Evolutionary conservation across 225 moss, liverwort and hornwort species (phyloP).

Genomic region (Bryum argenteum): DNA sequence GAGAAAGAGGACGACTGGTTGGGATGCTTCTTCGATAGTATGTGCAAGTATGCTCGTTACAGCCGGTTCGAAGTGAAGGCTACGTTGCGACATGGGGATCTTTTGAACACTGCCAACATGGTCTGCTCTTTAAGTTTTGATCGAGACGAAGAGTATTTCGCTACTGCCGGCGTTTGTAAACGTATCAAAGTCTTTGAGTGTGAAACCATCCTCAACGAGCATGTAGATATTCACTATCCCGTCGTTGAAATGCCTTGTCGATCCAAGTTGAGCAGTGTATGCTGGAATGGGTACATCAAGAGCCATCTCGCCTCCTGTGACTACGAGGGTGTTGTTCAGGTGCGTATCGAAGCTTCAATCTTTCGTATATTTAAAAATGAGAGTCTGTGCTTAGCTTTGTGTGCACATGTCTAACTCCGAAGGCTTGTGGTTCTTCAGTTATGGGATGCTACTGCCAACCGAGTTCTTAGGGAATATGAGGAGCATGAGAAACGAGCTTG

Average conservation of each 20-base stretch:
- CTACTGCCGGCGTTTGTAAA: constrained; percentile 98
- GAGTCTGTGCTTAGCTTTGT: no score
- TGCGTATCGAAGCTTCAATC: constrained; percentile 28
- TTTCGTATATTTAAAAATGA: no score
- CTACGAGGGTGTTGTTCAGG: constrained; percentile 97
- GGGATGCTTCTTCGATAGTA: constrained; percentile 95
- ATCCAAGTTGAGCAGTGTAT: constrained; percentile 92
- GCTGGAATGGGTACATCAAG: constrained; percentile 99
- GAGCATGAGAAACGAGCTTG: constrained; percentile 98
- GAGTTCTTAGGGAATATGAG: constrained; percentile 75
- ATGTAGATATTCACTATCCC: constrained; percentile 97
- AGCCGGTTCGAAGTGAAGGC: constrained; percentile 98
- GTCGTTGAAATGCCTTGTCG: constrained; percentile 89
- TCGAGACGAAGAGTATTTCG: constrained; percentile 95
- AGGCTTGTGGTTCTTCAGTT: constrained; percentile 62
- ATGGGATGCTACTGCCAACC: constrained; percentile 81
- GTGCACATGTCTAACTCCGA: constrained; percentile 8
- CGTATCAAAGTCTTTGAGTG: constrained; percentile 97
- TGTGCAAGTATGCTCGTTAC: constrained; percentile 95
- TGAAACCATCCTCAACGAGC: constrained; percentile 84
- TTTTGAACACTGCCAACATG: constrained; percentile 96
- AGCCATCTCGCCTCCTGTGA: constrained; percentile 96
- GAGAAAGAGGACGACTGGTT: constrained; percentile 80
- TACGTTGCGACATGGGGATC: constrained; percentile 91
- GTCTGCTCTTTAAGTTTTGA: constrained; percentile 98